Base-by-base conservation (phyloP, 305 asterid species). In the Solanum hybrid region DNA sequence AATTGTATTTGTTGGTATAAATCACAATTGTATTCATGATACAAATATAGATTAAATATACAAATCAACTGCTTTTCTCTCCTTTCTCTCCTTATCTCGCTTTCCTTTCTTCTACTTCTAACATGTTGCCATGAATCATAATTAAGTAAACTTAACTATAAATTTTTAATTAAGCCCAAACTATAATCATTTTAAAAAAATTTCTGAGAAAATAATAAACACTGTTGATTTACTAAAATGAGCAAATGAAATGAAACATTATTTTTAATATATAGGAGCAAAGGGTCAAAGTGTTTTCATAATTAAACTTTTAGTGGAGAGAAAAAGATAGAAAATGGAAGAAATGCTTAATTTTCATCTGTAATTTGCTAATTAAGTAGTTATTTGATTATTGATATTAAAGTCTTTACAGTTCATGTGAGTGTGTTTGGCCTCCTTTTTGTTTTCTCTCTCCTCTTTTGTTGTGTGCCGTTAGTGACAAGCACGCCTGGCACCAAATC, bases 401-500 rank as follows among this genome's bases (percentile, higher is more conserved):
- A 51, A 46, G 28, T 84, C 92, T 93, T 92, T 92, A 89, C 94
- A 91, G 93, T 91, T 92, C 92, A 91, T 90, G 18, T 51, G 4
- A 3, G 11, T 3, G 31, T 91, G 76, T 91, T 88, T 92, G 82
- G 26, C 28, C 46, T 77, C 42, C 83, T 77, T 75, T 86, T 90
- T 89, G 10, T 90, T 87, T 20, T 89, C 86, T 89, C 91, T 89
- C 87, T 87, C 86, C 86, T 79, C 29, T 91, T 93, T 91, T 91
- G 88, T 94, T 91, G 89, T 95, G 91, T 92, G 91, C 93, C 90
- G 94, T 93, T 93, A 89, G 94, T 92, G 95, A 92, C 92, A 79
- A 90, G 97, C 96, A 95, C 92, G 94, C 90, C 94, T 93, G 95
- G 94, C 96, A 85, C 69, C 31, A 85, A 85, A 85, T 85, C 94